Evolutionary conservation across 345 rosid genomes (phyloP).

Genomic region (Rubroshorea leprosula): DNA sequence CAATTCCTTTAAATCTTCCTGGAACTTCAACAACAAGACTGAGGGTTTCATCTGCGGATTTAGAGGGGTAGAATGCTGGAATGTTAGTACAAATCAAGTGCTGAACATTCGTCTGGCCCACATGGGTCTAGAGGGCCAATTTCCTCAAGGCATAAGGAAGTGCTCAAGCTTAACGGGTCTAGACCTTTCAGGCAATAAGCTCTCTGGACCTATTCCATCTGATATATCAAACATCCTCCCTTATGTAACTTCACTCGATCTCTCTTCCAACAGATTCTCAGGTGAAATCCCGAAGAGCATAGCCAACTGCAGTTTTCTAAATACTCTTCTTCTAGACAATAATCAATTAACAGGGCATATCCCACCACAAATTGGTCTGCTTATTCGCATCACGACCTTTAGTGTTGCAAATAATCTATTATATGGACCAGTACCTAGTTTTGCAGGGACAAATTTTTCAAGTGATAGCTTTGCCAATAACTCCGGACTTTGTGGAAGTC

Average conservation of each 20-base stretch:
- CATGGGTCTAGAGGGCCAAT: constrained; percentile 22
- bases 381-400: constrained; percentile 9
- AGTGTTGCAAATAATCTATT: constrained; percentile 22
- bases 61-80: constrained; percentile 19
- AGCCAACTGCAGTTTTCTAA: constrained; percentile 14
- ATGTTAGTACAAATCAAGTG: constrained; percentile 2
- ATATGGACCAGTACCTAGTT: constrained; percentile 19
- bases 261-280: too few relatives aligned
- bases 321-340: constrained; percentile 13
- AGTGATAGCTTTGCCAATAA: constrained; percentile 16
- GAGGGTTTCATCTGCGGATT: constrained; percentile 22
- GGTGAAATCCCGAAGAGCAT: constrained; percentile 21
- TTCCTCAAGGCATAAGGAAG: constrained; percentile 20
- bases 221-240: background rate
- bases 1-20: background rate
- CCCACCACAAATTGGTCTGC: constrained; percentile 1
- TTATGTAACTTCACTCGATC: constrained; percentile 15
- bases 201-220: constrained; percentile 18
- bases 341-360: constrained; percentile 22
- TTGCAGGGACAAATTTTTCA: background rate
- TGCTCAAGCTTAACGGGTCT: constrained; percentile 11
- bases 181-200: constrained; percentile 18
- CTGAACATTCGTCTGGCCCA: constrained; percentile 13
- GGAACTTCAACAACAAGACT: constrained; percentile 15
- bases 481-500: constrained; percentile 16